Evolutionary conservation across 1,284 basidiomycete species (phyloP), one percentile per base, ranked within the genome.

Genomic region (Ustilago lituana): DNA sequence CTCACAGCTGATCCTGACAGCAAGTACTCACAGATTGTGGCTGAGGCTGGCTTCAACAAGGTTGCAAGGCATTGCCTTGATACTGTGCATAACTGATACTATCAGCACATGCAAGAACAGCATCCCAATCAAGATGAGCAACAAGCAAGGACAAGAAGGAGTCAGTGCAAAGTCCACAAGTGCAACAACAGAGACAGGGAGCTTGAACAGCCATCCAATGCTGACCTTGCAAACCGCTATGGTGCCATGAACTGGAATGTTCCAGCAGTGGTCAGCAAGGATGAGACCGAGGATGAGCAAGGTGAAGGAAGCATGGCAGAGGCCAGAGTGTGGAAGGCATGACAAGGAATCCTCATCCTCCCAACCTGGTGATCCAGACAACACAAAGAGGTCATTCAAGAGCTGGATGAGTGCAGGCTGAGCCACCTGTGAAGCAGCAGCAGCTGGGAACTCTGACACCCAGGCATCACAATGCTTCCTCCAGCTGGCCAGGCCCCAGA

Each of bases 171-270:
- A n/a, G n/a, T n/a, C 27, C 27, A 12, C 6, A 29, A 40, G 24
- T 7, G 15, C 23, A 10, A 14, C 20, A 5, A 26, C n/a, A n/a
- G n/a, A n/a, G n/a, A n/a, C n/a, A 22, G 24, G 24, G 22, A 23
- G 23, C 12, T 40, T 22, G 24, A 22, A 19, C 14, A 6, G 24
- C 9, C 20, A 40, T 11, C 10, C 10, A 40, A 23, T 22, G 12
- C 9, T 3, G 39, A 40, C 9, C 23, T 40, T 14, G 10, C 22
- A 14, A 40, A 40, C n/a, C 39, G 12, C 39, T 40, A 40, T 26
- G 39, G 39, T n/a, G 11, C 17, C 7, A 40, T 40, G 39, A 40
- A 12, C 3, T 40, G 39, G 39, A 40, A 40, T 26, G 39, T 40
- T 7, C 15, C 22, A 14, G 22, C 39, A 40, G 39, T 12, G 5